phyloP scores from a whole-genome alignment of 345 rosid genomes.

The Diplotaxis tenuifolia region DNA sequence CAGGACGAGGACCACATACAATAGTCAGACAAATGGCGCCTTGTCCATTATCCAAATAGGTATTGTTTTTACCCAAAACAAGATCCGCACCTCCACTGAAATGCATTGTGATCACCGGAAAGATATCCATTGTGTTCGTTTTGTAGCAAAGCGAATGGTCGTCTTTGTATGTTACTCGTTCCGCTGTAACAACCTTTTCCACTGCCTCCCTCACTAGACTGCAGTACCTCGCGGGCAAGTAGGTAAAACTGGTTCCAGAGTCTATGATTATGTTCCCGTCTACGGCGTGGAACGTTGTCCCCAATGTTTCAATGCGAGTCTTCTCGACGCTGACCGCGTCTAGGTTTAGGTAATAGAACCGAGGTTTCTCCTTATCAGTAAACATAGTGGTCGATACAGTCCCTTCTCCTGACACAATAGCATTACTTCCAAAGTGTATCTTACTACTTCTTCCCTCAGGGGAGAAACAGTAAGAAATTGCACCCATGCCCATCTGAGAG shows the following conservation, averaged over 20 bases:
- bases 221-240: neutral
- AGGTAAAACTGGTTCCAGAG: conserved; percentile 8
- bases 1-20: neutral
- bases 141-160: neutral
- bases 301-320: conserved; percentile 20
- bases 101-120: too few species aligned
- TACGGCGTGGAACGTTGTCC: neutral
- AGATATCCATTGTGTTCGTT: neutral
- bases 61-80: neutral
- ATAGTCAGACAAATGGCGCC: neutral
- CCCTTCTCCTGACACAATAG: conserved; percentile 1
- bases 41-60: neutral
- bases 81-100: neutral
- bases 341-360: conserved; percentile 16
- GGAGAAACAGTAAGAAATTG: conserved; percentile 18
- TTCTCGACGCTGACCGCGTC: conserved; percentile 13
- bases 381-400: neutral
- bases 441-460: conserved; percentile 4
- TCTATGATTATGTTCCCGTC: conserved; percentile 15
- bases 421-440: conserved; percentile 1
- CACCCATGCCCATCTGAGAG: conserved; percentile 17
- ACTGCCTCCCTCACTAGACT: too few species aligned
- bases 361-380: neutral
- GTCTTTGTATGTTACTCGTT: neutral
- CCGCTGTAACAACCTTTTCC: neutral